Base-by-base conservation (phyloP, 1,284 basidiomycete species). In the Rhodofomes roseus region DNA sequence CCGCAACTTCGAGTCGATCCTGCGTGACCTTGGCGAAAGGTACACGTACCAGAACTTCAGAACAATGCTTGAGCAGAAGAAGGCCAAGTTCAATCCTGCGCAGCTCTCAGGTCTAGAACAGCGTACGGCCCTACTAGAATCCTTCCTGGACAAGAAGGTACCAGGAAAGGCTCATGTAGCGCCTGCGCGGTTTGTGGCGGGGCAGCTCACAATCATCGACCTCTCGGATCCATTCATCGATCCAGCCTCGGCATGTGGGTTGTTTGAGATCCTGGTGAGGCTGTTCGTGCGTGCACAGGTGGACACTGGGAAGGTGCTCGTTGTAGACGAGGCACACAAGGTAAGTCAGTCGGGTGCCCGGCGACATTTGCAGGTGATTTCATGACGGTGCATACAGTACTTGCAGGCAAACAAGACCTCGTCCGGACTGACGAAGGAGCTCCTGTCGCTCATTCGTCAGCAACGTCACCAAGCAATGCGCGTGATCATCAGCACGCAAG, bases 251-350 rank as follows among this genome's bases (percentile, higher is more conserved):
- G 87, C 87, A 1, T 87, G 85, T 60, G 80, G 82, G 0, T 66
- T 89, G 1, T 89, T 89, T 60, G 85, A 89, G 59, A 85, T 89
- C 14, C 71, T 89, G 0, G 77, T 80, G 0, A 76, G 87, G 25
- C 65, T 86, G 1, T 89, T 88, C 65, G 77, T 87, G 27, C 76
- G 86, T 23, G 77, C 82, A 1, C 74, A 85, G 12, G 76, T 85
- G 0, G 74, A 70, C 0, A 81, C 82, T 0, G 87, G 87, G 4
- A 89, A 89, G 60, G 80, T 87, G 0, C 75, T 89, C 1, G 77
- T 89, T 0, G 82, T 89, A 0, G 87, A 89, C 54, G 87, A 89
- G 62, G 87, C 87, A 0, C 87, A 89, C 64, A 89, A 89, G 67
- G 87, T 85, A 56, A 50, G 76, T 54, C 39, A 8, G 6, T 4